A percentile compares a stretch with the other conserved stretches of the same genome.
These are phyloP conservation scores for Pseudofabraea citricarpa DNA, from an alignment of 2,329 filamentous ascomycete genomes.

Conservation along the genomic window DNA sequence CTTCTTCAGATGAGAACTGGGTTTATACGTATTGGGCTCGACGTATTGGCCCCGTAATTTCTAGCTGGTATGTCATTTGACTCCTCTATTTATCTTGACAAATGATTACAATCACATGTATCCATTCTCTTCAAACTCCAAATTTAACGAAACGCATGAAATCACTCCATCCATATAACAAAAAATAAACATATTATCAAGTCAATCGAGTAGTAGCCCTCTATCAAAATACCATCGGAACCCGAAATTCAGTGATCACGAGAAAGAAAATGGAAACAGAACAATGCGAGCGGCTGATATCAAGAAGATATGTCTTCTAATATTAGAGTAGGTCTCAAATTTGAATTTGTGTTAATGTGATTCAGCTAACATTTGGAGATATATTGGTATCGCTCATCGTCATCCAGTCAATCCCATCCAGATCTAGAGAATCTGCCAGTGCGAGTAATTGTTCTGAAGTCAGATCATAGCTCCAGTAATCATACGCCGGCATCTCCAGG, in stretches of 20 bases:
- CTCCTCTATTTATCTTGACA: background rate
- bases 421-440: slow-evolving; percentile 1
- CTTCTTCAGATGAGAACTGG: background rate
- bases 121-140: background rate
- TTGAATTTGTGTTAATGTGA: no score
- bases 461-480: background rate
- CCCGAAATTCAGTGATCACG: background rate
- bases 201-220: background rate
- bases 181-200: background rate
- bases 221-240: background rate
- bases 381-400: slow-evolving; percentile 1
- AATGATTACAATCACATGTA: background rate
- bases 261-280: background rate
- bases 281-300: background rate
- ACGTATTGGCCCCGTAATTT: background rate
- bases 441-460: background rate
- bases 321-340: background rate
- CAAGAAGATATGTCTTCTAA: background rate
- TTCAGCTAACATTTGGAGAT: no score
- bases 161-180: background rate
- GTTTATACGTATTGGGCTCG: background rate
- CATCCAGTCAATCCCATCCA: slow-evolving; percentile 1
- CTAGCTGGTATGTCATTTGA: background rate
- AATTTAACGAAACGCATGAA: background rate
- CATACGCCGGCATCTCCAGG: background rate